Evolutionary conservation across 805 yeast species (phyloP).

Genomic region (Metschnikowia henanensis): DNA sequence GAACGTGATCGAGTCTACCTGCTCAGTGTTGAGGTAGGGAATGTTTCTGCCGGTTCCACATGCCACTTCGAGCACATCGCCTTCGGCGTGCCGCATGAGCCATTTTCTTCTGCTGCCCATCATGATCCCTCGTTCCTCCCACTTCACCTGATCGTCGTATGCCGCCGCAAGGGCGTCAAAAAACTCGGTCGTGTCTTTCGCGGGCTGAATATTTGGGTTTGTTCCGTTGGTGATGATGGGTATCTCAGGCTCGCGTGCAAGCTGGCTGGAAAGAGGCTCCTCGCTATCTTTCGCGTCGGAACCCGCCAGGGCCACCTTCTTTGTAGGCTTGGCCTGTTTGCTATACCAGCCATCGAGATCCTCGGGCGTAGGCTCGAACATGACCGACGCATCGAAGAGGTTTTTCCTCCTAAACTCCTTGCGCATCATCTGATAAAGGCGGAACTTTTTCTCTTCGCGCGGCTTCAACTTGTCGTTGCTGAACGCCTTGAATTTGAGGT

Average conservation of each 20-base stretch:
- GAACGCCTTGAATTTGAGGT: constrained; percentile 58
- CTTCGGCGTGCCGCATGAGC: constrained; percentile 73
- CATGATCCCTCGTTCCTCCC: constrained; percentile 64
- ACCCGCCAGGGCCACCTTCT: too few species aligned
- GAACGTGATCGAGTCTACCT: constrained; percentile 73
- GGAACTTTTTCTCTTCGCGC: constrained; percentile 58
- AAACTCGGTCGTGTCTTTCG: constrained; percentile 79
- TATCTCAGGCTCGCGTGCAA: constrained; percentile 14
- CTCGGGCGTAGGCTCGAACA: constrained; percentile 43
- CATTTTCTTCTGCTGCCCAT: constrained; percentile 71
- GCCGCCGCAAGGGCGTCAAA: constrained; percentile 78
- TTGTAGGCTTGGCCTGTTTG: constrained; percentile 29
- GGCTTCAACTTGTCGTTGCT: constrained; percentile 59
- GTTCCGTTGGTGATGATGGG: constrained; percentile 33
- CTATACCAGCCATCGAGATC: constrained; percentile 44
- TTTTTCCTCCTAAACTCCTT: constrained; percentile 43
- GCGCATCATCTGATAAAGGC: constrained; percentile 57
- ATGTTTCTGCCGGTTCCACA: constrained; percentile 97
- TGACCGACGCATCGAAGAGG: constrained; percentile 29
- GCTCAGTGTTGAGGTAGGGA: constrained; percentile 57
- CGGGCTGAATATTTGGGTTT: constrained; percentile 52
- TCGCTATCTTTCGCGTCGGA: too few species aligned
- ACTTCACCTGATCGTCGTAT: constrained; percentile 77
- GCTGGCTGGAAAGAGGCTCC: constrained; percentile 5
- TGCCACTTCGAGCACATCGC: constrained; percentile 92